Base-by-base conservation (phyloP, 164 flowering plant species). In the Macadamia tetraphylla region DNA sequence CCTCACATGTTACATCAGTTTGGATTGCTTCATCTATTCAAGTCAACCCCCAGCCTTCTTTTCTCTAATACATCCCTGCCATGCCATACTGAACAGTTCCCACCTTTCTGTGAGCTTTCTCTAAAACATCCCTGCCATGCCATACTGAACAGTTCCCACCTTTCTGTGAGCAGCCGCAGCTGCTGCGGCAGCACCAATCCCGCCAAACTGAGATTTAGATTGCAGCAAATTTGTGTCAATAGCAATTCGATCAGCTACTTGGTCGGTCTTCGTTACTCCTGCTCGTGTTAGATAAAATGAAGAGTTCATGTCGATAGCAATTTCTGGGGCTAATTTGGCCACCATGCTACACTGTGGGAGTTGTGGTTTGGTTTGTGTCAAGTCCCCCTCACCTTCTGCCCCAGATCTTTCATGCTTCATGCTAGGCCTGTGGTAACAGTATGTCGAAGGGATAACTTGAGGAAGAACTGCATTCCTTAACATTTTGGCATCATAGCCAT, bases 51-150 rank as follows among this genome's bases (percentile, higher is more conserved):
- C 51, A 5, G 40, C 40, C 53, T 14, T 5, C 5, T 23, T 9
- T 44, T 56, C 18, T 58, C 69, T 81, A 88, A 66, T 84, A 88
- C 93, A 90, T 88, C 60, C 83, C 82, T 23, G 89, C 71, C 84
- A 86, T 70, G 58, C 94, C 92, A 75, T 58, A 86, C 70, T 84
- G 91, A 73, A 90, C 83, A 55, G 86, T 52, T n/a, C 89, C 90
- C 10, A 85, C 81, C 66, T 88, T 87, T 56, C 96, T 77, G 68
- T 85, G 87, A 60, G 85, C 79, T n/a, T n/a, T n/a, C n/a, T n/a
- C n/a, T n/a, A n/a, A n/a, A n/a, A n/a, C n/a, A n/a, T n/a, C n/a
- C n/a, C 83, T 18, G 89, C 73, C 84, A 86, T 70, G 58, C 94
- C 92, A 75, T 58, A 86, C 70, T 84, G 91, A 73, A 90, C 83